phyloP scores from a whole-genome alignment of 768 basidiomycete genomes.

The Mycena maculata region DNA sequence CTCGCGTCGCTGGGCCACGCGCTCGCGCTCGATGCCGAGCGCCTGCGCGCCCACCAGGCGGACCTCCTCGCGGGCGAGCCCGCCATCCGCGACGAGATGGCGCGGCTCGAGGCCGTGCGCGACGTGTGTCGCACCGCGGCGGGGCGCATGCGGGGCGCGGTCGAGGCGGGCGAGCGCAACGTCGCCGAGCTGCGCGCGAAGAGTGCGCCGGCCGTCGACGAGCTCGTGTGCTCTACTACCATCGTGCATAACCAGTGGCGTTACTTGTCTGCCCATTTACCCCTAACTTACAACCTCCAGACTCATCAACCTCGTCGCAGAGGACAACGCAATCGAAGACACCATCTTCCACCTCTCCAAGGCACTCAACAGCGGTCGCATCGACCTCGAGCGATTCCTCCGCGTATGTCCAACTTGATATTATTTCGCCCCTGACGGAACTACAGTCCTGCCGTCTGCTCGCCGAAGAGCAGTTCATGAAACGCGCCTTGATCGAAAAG shows the following conservation, averaged over 20 bases:
- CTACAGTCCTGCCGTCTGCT: conserved; percentile 82
- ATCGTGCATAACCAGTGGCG: conserved; percentile 96
- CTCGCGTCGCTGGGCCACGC: conserved; percentile 76
- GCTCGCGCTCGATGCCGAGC: conserved; percentile 73
- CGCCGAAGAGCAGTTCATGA: conserved; percentile 97
- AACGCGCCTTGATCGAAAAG: conserved; percentile 93
- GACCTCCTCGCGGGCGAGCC: conserved; percentile 93
- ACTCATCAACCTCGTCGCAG: conserved; percentile 96
- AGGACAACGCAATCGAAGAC: conserved; percentile 98
- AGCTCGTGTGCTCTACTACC: conserved; percentile 93
- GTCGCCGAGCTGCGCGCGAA: conserved; percentile 82
- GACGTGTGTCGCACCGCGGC: conserved; percentile 90
- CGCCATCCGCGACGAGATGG: conserved; percentile 97
- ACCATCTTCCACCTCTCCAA: conserved; percentile 97
- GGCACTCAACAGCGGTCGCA: conserved; percentile 89
- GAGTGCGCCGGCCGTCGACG: conserved; percentile 95
- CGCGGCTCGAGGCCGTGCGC: conserved; percentile 89
- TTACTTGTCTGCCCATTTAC: conserved; percentile 17
- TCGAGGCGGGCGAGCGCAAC: conserved; percentile 77
- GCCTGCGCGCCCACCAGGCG: conserved; percentile 81
- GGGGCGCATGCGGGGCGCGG: conserved; percentile 69
- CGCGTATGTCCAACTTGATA: conserved; percentile 66
- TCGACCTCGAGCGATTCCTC: conserved; percentile 95
- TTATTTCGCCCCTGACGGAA: conserved; percentile 19
- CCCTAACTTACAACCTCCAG: conserved; percentile 53